Conservation (phyloP, 805 yeast genomes). For the Metschnikowia gelsemii region DNA sequence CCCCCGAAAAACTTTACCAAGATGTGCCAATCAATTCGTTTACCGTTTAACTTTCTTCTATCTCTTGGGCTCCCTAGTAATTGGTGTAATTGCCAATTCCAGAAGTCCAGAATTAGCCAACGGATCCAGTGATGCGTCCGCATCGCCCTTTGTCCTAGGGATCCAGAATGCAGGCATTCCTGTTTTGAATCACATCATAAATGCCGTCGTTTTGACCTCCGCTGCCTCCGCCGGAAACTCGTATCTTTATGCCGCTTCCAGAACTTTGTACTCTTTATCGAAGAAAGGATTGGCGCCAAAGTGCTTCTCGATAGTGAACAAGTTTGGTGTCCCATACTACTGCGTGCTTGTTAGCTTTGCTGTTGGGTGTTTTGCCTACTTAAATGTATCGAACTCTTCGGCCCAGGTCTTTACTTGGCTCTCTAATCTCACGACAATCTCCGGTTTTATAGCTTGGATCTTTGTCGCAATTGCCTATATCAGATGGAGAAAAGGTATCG, state of each 20-base stretch:
- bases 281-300: conserved; percentile 21
- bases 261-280: conserved; percentile 21
- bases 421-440: conserved; percentile 61
- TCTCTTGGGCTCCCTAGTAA: conserved; percentile 40
- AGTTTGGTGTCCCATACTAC: conserved; percentile 44
- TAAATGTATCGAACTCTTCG: conserved; percentile 54
- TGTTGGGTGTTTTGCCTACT: conserved; percentile 49
- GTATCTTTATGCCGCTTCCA: conserved; percentile 21
- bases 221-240: conserved; percentile 42
- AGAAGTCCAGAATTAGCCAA: conserved; percentile 25
- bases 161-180: conserved; percentile 67
- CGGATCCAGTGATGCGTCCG: conserved; percentile 49
- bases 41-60: conserved; percentile 48
- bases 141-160: conserved; percentile 82
- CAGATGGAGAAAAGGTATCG: conserved; percentile 65
- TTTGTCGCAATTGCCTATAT: conserved; percentile 51
- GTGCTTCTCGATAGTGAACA: conserved; percentile 28
- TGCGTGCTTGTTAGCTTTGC: conserved; percentile 32
- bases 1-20: conserved; percentile 60
- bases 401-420: conserved; percentile 62
- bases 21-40: conserved; percentile 59
- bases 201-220: conserved; percentile 69
- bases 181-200: conserved; percentile 73
- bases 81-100: conserved; percentile 39
- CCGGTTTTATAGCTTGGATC: conserved; percentile 68